Evolutionary conservation across 2,329 filamentous ascomycete species (phyloP).

Genomic region (Hymenoscyphus linearis): DNA sequence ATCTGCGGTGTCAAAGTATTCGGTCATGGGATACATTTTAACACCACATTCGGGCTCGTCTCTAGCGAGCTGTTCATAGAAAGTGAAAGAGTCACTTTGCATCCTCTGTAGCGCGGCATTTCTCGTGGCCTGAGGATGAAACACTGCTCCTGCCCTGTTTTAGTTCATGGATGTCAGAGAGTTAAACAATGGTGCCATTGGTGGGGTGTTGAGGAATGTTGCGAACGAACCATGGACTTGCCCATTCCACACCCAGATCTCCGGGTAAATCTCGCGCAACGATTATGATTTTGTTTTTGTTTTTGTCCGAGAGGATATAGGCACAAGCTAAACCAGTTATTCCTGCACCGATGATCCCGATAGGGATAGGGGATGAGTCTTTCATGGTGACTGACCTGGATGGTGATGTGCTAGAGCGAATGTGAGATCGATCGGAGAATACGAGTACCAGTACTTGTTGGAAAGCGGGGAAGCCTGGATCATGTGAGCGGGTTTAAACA

Average conservation of each 20-base stretch:
- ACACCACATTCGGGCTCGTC: constrained; percentile 20
- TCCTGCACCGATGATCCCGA: constrained; percentile 23
- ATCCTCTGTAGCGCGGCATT: constrained; percentile 16
- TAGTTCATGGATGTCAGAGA: not conserved
- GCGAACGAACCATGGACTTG: constrained; percentile 25
- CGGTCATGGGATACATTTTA: constrained; percentile 22
- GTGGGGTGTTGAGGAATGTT: too few relatives aligned
- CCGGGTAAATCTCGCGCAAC: constrained; percentile 25
- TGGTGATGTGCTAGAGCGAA: not conserved
- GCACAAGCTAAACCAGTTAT: constrained; percentile 26
- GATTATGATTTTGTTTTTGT: constrained; percentile 23
- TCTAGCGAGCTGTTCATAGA: constrained; percentile 20
- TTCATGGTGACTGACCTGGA: constrained; percentile 10
- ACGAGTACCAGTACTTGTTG: too few relatives aligned
- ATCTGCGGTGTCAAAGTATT: constrained; percentile 20
- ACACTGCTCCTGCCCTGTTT: constrained; percentile 26
- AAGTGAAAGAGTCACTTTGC: constrained; percentile 22
- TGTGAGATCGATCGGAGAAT: too few relatives aligned
- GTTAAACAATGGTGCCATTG: not conserved
- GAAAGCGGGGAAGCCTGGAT: not conserved
- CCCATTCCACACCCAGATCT: constrained; percentile 23
- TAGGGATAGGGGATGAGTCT: constrained; percentile 6
- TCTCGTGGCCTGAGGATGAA: constrained; percentile 22
- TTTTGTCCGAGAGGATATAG: constrained; percentile 19
- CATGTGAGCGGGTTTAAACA: not conserved